Percentiles rank a stretch among this genome's conserved stretches.
Conservation (phyloP, 306 rosid species). For the Quillaja saponaria region DNA sequence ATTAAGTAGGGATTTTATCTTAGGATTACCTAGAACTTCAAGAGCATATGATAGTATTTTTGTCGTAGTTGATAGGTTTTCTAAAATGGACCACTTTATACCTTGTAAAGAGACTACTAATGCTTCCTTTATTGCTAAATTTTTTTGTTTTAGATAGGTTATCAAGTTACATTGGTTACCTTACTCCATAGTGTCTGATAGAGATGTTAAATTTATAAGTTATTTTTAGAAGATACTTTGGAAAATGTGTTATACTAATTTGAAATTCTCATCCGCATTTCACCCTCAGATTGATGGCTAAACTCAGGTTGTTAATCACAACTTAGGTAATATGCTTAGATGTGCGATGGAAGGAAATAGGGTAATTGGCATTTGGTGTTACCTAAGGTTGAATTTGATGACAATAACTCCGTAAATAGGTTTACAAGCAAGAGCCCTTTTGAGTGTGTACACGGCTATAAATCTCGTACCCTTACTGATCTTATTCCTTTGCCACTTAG, state of each 20-base stretch:
- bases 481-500: neutral
- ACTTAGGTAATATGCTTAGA: neutral
- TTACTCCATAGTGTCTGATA: neutral
- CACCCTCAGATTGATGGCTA: neutral
- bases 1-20: neutral
- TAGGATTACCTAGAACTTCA: neutral
- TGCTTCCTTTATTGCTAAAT: neutral
- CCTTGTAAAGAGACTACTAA: neutral
- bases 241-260: neutral
- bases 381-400: too few species aligned
- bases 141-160: neutral
- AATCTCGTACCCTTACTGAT: neutral
- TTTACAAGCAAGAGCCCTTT: too few species aligned
- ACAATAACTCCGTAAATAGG: too few species aligned
- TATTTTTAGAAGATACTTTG: neutral
- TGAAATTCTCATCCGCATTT: neutral
- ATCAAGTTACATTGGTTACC: neutral
- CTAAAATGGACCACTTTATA: slow-evolving; percentile 1
- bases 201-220: neutral
- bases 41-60: neutral
- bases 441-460: neutral
- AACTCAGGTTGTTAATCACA: neutral
- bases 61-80: neutral
- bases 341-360: neutral
- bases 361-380: neutral